Conservation (phyloP, 495 filamentous ascomycete species). For the Podospora australis region DNA sequence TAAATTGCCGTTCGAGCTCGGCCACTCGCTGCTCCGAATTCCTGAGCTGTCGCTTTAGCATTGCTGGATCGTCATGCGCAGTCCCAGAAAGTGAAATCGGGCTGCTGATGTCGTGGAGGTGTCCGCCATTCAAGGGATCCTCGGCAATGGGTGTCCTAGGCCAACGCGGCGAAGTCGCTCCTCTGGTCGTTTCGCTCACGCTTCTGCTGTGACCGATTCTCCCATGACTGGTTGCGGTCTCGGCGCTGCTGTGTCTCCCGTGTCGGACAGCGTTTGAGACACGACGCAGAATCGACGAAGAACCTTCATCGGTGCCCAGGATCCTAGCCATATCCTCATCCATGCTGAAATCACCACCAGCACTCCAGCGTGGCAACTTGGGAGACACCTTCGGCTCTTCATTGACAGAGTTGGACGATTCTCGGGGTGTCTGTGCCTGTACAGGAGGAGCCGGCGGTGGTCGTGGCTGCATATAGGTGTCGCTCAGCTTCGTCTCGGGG, state of each 20-base stretch:
- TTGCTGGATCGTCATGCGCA: conserved; percentile 58
- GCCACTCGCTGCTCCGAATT: conserved; percentile 73
- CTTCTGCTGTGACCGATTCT: conserved; percentile 44
- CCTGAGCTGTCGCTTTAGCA: conserved; percentile 70
- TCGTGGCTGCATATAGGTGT: conserved; percentile 58
- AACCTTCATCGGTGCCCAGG: conserved; percentile 60
- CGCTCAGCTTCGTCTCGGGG: conserved; percentile 42
- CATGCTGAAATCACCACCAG: conserved; percentile 73
- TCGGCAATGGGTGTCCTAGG: conserved; percentile 70
- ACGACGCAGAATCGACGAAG: conserved; percentile 71
- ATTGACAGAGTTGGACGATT: conserved; percentile 46
- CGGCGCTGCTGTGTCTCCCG: conserved; percentile 74
- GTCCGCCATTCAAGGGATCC: conserved; percentile 41
- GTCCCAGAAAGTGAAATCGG: conserved; percentile 55
- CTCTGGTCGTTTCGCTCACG: conserved; percentile 52
- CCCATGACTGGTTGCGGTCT: conserved; percentile 37
- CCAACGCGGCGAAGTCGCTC: conserved; percentile 53
- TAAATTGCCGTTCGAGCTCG: conserved; percentile 71
- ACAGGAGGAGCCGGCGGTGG: conserved; percentile 49
- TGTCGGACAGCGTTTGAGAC: conserved; percentile 92
- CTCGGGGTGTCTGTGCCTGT: conserved; percentile 42
- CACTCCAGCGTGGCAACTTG: conserved; percentile 65
- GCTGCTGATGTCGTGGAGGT: conserved; percentile 63
- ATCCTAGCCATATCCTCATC: conserved; percentile 88
- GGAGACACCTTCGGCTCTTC: conserved; percentile 61